These are phyloP conservation scores for Ilyonectria mors-panacis DNA, from an alignment of 2,329 filamentous ascomycete species.

Conservation along the genomic window DNA sequence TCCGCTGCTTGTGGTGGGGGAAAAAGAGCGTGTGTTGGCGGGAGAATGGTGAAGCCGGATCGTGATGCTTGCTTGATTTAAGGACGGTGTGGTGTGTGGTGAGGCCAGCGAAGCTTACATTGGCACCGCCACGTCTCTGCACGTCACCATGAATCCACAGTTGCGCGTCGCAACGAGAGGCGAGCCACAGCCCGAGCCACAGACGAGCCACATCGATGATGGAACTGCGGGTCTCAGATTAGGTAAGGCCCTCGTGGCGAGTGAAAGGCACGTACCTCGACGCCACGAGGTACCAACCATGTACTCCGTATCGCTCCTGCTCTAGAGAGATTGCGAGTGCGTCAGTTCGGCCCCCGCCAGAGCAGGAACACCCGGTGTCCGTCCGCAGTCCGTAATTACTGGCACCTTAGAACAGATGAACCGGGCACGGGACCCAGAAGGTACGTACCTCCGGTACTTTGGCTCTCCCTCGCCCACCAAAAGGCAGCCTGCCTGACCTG, in stretches of 20 bases:
- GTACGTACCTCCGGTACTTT: slow-evolving; percentile 26
- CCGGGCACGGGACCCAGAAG: slow-evolving; percentile 22
- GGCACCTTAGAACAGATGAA: slow-evolving; percentile 20
- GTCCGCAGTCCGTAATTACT: slow-evolving; percentile 4
- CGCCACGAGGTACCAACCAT: not conserved
- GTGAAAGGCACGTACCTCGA: slow-evolving; percentile 16
- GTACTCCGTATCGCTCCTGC: slow-evolving; percentile 9
- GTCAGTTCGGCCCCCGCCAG: slow-evolving; percentile 27
- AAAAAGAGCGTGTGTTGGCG: slow-evolving; percentile 46
- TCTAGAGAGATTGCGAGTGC: slow-evolving; percentile 29
- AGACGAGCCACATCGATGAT: slow-evolving; percentile 5
- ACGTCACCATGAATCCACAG: slow-evolving; percentile 20
- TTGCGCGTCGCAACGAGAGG: slow-evolving; percentile 1
- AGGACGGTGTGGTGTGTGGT: slow-evolving; percentile 32
- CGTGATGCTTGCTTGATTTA: slow-evolving; percentile 33
- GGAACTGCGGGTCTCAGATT: slow-evolving; percentile 4
- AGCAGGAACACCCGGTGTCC: slow-evolving; percentile 5
- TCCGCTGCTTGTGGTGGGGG: slow-evolving; percentile 19
- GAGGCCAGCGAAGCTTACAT: slow-evolving; percentile 49
- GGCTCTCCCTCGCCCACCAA: slow-evolving; percentile 13
- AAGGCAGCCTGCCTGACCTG: slow-evolving; percentile 33
- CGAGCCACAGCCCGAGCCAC: slow-evolving; percentile 24
- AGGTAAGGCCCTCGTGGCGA: slow-evolving; percentile 19
- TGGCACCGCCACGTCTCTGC: slow-evolving; percentile 46
- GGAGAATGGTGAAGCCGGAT: slow-evolving; percentile 39